Percentiles rank a stretch among this genome's conserved stretches.
These are phyloP conservation scores for Phytophthora multivora DNA, from an alignment of 352 stramenopile species.

Conservation along the genomic window DNA sequence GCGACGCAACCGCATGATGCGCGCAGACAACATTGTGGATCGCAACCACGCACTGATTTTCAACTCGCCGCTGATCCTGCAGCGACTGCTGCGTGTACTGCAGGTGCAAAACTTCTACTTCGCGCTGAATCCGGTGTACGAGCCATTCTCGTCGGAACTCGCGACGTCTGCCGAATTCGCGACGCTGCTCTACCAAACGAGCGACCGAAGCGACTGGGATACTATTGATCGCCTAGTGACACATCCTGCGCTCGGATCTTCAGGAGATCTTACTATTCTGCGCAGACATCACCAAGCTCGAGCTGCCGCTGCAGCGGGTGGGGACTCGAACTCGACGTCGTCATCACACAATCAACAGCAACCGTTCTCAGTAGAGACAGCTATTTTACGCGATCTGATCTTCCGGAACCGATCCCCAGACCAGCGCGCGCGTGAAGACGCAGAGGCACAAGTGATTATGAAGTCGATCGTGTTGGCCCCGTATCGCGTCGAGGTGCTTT, in stretches of 20 bases:
- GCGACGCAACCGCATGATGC: slow-evolving; percentile 76
- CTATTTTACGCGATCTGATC: slow-evolving; percentile 76
- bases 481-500: slow-evolving; percentile 96
- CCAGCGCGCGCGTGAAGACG: slow-evolving; percentile 63
- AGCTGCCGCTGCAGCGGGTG: slow-evolving; percentile 18
- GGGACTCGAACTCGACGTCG: slow-evolving; percentile 2
- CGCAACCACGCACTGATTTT: slow-evolving; percentile 95
- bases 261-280: slow-evolving; percentile 61
- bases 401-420: slow-evolving; percentile 64
- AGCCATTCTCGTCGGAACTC: slow-evolving; percentile 82
- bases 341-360: slow-evolving; percentile 39
- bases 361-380: slow-evolving; percentile 66
- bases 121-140: slow-evolving; percentile 78
- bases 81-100: slow-evolving; percentile 72
- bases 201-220: slow-evolving; percentile 78
- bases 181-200: slow-evolving; percentile 77
- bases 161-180: slow-evolving; percentile 83
- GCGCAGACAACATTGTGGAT: slow-evolving; percentile 88
- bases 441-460: slow-evolving; percentile 87
- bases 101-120: slow-evolving; percentile 90
- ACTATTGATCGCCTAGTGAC: slow-evolving; percentile 66
- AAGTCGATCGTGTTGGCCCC: slow-evolving; percentile 92
- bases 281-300: slow-evolving; percentile 39
- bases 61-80: slow-evolving; percentile 74
- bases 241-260: slow-evolving; percentile 48